Evolutionary conservation across 2,329 filamentous ascomycete species (phyloP), one percentile per base, ranked within the genome.

Genomic region (Cytospora mali): DNA sequence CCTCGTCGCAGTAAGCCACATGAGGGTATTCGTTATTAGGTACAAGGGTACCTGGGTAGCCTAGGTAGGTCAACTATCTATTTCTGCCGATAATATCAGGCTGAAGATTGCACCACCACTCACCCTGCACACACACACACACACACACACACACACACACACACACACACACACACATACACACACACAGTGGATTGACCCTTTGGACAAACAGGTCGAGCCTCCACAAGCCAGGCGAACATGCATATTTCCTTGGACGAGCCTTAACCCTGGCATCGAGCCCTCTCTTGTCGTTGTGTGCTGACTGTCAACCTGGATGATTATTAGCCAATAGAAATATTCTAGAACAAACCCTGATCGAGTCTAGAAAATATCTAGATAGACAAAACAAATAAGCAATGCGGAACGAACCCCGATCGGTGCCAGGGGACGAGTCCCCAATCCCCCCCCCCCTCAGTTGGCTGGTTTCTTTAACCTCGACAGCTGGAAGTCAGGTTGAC

Each of bases 271-370:
- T 33, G 31, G 31, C 31, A 10, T 33, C 14, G 31, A 33, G 31
- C 31, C 31, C 31, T 33, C 31, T 10, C 14, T 9, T 33, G 31
- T 33, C 31, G 31, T 13, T 58, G 33, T 33, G 42, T 31, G 49
- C 31, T 31, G 57, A 53, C 31, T 53, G 57, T 10, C 29, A 53
- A 53, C 49, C 23, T 31, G 27, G 25, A 39, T 39, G 28, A 21
- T 33, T 27, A 52, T 27, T 48, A 27, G n/a, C 33, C 31, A 18
- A 29, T 53, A 46, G 35, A 33, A 13, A 18, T 42, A 52, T 29
- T 51, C 48, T 58, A 33, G 21, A 21, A 52, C 48, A 27, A 18
- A 25, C 6, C 50, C 25, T 14, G 7, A 4, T 46, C 10, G n/a
- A 46, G 16, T 46, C n/a, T 23, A 21, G n/a, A 21, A 10, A 23